Evolutionary conservation across 2,329 filamentous ascomycete genomes (phyloP).

Genomic region (Waltergamsia citrina): DNA sequence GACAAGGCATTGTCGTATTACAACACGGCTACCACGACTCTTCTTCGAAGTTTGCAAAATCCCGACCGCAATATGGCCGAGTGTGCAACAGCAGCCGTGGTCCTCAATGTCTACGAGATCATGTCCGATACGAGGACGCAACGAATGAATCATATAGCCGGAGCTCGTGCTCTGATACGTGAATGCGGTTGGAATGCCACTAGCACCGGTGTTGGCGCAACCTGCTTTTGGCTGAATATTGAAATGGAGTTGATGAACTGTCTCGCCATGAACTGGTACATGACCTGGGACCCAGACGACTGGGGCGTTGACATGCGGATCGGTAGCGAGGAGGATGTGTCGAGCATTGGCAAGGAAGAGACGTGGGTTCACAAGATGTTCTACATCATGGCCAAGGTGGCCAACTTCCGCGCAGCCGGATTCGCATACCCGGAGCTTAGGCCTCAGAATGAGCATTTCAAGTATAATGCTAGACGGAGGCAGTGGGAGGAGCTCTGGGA

Average conservation of each 20-base stretch:
- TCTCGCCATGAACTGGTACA: conserved; percentile 76
- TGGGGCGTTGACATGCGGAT: conserved; percentile 84
- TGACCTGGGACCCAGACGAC: conserved; percentile 81
- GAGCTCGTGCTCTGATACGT: conserved; percentile 75
- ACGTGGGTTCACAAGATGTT: conserved; percentile 83
- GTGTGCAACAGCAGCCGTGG: conserved; percentile 78
- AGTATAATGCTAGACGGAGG: conserved; percentile 53
- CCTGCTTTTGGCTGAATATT: conserved; percentile 92
- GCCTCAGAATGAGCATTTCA: conserved; percentile 52
- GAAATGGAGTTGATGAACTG: conserved; percentile 86
- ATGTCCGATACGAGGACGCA: conserved; percentile 75
- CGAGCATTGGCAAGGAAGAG: conserved; percentile 55
- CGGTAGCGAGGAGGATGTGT: conserved; percentile 29
- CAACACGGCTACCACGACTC: conserved; percentile 70
- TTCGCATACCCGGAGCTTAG: conserved; percentile 50
- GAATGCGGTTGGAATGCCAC: conserved; percentile 83
- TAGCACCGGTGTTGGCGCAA: conserved; percentile 68
- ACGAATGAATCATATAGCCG: conserved; percentile 83
- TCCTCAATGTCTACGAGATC: conserved; percentile 86
- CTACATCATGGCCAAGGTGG: conserved; percentile 79
- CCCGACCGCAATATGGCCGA: conserved; percentile 75
- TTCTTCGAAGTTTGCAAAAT: conserved; percentile 71
- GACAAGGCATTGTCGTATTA: conserved; percentile 78
- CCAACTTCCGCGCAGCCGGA: conserved; percentile 70
- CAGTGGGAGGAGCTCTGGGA: conserved; percentile 75